A percentile compares a stretch with the other conserved stretches of the same genome.
phyloP scores from a whole-genome alignment of 441 rosid genomes.

The Bruguiera hainesii region DNA sequence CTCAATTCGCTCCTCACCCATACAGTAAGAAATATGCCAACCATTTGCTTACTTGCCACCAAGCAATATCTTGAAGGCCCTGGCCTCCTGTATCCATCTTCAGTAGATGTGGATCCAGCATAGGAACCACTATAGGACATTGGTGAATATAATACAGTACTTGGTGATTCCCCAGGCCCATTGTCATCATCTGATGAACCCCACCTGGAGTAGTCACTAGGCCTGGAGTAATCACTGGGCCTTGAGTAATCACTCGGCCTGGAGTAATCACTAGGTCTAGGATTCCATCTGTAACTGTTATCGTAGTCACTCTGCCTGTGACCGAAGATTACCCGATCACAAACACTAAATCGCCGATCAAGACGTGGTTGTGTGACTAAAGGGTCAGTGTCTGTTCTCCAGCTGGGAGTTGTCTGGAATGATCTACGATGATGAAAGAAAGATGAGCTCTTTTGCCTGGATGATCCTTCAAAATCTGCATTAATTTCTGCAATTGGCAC shows the following conservation, averaged over 20 bases:
- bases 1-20: slow-evolving; percentile 90
- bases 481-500: slow-evolving; percentile 88
- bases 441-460: slow-evolving; percentile 73
- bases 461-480: slow-evolving; percentile 92
- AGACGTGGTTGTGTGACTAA: slow-evolving; percentile 63
- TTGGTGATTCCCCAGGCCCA: slow-evolving; percentile 82
- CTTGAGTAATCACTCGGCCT: slow-evolving; percentile 76
- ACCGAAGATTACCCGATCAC: slow-evolving; percentile 84
- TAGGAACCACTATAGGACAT: slow-evolving; percentile 46
- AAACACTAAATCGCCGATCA: slow-evolving; percentile 85
- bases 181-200: slow-evolving; percentile 95
- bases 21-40: slow-evolving; percentile 83
- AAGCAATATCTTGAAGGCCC: slow-evolving; percentile 81
- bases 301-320: slow-evolving; percentile 81
- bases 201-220: slow-evolving; percentile 86
- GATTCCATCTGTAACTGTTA: slow-evolving; percentile 45
- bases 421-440: slow-evolving; percentile 91
- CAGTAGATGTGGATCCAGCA: slow-evolving; percentile 44
- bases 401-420: slow-evolving; percentile 78
- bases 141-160: slow-evolving; percentile 71
- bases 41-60: slow-evolving; percentile 97
- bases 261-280: slow-evolving; percentile 46
- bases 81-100: slow-evolving; percentile 59
- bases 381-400: slow-evolving; percentile 79
- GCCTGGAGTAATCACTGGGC: slow-evolving; percentile 75